Evolutionary conservation across 768 basidiomycete genomes (phyloP), one percentile per base, ranked within the genome.

Genomic region (Leccinellum luteum): DNA sequence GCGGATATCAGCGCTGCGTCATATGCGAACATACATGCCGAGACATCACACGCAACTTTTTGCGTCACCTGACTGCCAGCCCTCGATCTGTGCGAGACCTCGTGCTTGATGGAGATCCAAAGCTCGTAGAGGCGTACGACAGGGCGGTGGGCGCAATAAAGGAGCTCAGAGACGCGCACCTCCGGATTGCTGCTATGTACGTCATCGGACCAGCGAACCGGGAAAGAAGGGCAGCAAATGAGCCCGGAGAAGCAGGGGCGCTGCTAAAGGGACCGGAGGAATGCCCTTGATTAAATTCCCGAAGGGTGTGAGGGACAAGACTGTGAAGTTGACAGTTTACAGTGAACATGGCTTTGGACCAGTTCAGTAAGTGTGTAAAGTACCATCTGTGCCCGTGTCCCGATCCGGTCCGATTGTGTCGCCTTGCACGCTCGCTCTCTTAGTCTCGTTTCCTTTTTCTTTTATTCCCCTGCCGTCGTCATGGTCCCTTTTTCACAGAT

Each of bases 1-100:
- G 30, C 54, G 64, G 63, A 56, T 82, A 5, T 85, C 27, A 27
- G 27, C 90, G 67, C 80, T 92, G 55, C 75, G 81, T 51, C 80
- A 87, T 32, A 91, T 92, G 90, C 81, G 87, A 54, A 71, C 74
- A 5, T 93, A 94, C 72, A 94, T 94, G 91, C 90, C 91, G 7
- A 79, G 83, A 10, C 83, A 86, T 61, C 91, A 92, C 67, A n/a
- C 86, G 90, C 27, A 74, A 81, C n/a, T 93, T 92, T 74, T 75
- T 94, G 27, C 76, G 75, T 52, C 87, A 92, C 67, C 81, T 94
- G 28, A 69, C 78, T 9, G 69, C 74, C 12, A 83, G 80, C 56
- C 85, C 85, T 3, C 80, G 85, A 1, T 82, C 86, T 0, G 73
- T 92, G 13, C 81, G 90, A 28, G 68, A 71, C 17, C 73, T 91